Base-by-base conservation (phyloP, 441 rosid genomes). In the Erodium trifolium region DNA sequence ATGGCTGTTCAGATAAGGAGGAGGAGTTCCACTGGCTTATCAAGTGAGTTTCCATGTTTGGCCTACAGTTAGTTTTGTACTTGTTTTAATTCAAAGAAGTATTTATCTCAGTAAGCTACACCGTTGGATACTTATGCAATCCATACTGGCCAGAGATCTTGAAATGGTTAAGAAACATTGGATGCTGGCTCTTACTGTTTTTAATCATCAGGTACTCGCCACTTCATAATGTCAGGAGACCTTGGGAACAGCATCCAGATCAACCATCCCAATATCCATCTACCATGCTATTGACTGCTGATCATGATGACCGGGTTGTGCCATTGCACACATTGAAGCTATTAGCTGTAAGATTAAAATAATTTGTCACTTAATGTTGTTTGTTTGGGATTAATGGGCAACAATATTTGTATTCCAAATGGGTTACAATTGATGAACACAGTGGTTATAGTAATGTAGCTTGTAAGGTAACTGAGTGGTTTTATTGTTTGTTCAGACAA, bases 281-380 rank as follows among this genome's bases (percentile, higher is more conserved):
- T 31, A 93, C 99, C 65, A 89, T 93, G 97, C 79, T 93, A 31
- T 75, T 93, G 77, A 93, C 97, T n/a, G 99, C 97, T 35, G 99
- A 93, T 77, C 97, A 91, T 43, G 99, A 93, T 51, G 97, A 93
- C 75, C 86, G 99, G 67, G 99, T 93, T 63, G 99, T 93, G 57
- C 96, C 99, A 18, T 78, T 88, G 45, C 99, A 94, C 82, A 79
- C 99, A 0, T 79, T 94, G 64, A 94, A 94, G 81, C 77, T 89
- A 67, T 83, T 93, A 75, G 96, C 97, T 65, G 99, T 91, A 65
- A 73, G 93, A 81, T 47, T 60, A 55, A 13, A n/a, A 31, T 31
- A 31, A 31, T 3, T 31, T 3, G 34, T 31, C 34, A 31, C 34
- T 31, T 3, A 31, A 31, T 31, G 34, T 31, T 31, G 34, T 31